Percentiles rank a stretch among this genome's conserved stretches.
Evolutionary conservation across 208 protist species (phyloP).

Genomic region (Leptomonas pyrrhocoris): DNA sequence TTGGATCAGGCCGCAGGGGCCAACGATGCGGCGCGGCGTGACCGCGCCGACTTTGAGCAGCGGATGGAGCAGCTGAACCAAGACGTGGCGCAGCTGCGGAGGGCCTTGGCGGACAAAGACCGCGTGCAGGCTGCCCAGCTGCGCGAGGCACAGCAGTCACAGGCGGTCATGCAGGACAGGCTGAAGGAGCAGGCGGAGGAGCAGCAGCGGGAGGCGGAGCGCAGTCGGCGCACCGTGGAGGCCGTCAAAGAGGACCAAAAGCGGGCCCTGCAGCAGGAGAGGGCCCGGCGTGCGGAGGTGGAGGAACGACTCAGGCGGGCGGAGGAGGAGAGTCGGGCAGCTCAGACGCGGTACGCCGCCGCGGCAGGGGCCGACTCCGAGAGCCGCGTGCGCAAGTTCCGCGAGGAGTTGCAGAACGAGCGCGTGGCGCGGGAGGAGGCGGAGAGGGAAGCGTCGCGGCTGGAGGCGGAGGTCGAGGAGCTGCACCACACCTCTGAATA

Average conservation of each 20-base stretch:
- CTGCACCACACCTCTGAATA: constrained; percentile 28
- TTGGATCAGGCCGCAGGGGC: constrained; percentile 26
- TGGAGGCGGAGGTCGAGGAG: constrained; percentile 29
- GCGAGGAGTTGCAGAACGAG: constrained; percentile 38
- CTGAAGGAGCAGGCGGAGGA: constrained; percentile 35
- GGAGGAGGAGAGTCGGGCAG: constrained; percentile 15
- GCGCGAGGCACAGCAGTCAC: constrained; percentile 39
- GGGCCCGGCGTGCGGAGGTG: constrained; percentile 23
- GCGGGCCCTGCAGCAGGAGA: constrained; percentile 34
- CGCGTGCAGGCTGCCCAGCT: constrained; percentile 34
- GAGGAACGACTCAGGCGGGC: constrained; percentile 33
- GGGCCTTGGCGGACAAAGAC: constrained; percentile 38
- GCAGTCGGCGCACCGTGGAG: constrained; percentile 27
- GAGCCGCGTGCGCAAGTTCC: constrained; percentile 30
- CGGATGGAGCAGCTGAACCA: constrained; percentile 24
- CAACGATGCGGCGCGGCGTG: constrained; percentile 21
- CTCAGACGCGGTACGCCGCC: constrained; percentile 17
- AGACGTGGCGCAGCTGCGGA: constrained; percentile 38
- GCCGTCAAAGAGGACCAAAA: constrained; percentile 34
- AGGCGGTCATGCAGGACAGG: constrained; percentile 40
- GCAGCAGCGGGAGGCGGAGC: constrained; percentile 36
- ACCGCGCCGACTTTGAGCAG: constrained; percentile 21
- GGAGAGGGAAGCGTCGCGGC: constrained; percentile 25
- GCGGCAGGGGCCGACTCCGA: constrained; percentile 29
- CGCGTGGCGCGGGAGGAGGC: constrained; percentile 23